Evolutionary conservation across 306 rosid species (phyloP).

Genomic region (Medicago arabica): DNA sequence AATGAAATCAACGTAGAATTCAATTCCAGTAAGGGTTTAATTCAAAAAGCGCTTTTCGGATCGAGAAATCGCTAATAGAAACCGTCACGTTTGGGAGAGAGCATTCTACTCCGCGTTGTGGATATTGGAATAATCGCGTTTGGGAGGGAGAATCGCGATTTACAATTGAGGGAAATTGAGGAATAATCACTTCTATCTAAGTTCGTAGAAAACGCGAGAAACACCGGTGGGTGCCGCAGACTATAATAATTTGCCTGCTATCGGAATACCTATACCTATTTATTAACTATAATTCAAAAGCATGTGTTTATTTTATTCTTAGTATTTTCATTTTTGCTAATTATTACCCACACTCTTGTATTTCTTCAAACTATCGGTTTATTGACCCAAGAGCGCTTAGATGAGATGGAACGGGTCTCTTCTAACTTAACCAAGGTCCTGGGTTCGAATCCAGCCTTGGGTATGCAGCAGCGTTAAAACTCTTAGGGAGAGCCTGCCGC

Average conservation of each 20-base stretch:
- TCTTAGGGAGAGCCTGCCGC: no score
- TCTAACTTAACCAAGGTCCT: no score
- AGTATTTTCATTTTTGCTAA: no score
- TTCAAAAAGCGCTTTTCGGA: background rate
- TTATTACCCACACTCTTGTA: no score
- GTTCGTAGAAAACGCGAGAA: background rate
- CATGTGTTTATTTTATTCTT: background rate
- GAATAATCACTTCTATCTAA: background rate
- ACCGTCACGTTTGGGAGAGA: background rate
- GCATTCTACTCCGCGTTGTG: conserved; percentile 14
- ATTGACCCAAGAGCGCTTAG: no score
- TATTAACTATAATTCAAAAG: background rate
- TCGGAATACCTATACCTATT: background rate
- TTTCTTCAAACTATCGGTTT: no score
- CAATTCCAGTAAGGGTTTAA: conserved; percentile 21
- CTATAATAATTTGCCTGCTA: background rate
- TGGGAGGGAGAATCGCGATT: conserved; percentile 1
- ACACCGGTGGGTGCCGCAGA: background rate
- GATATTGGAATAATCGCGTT: background rate
- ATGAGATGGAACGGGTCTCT: no score
- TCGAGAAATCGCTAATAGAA: conserved; percentile 12
- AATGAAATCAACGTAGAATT: background rate
- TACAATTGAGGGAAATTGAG: background rate
- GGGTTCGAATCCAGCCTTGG: no score
- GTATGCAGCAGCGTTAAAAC: no score